Percentiles rank a stretch among this genome's conserved stretches.
Evolutionary conservation across 169 alveolate species (phyloP).

Genomic region (Eimeria brunetti): DNA sequence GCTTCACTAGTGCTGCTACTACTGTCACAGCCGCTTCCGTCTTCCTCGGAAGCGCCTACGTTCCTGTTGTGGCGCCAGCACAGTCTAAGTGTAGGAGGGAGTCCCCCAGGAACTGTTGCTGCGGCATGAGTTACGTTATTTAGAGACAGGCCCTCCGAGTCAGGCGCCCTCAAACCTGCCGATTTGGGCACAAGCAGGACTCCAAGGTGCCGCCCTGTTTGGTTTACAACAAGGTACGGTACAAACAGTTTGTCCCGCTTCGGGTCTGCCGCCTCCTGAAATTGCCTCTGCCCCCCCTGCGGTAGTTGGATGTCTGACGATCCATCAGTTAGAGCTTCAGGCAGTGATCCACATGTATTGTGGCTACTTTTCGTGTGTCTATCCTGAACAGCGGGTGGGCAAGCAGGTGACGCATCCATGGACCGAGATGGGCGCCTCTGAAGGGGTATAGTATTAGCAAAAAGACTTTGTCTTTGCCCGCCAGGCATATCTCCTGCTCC

Average conservation of each 20-base stretch:
- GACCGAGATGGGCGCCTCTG: conserved; percentile 38
- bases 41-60: background rate
- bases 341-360: background rate
- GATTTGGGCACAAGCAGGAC: conserved; percentile 25
- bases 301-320: background rate
- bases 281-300: conserved; percentile 6
- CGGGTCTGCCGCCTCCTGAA: conserved; percentile 26
- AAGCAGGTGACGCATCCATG: background rate
- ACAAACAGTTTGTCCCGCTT: conserved; percentile 42
- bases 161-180: background rate
- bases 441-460: background rate
- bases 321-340: background rate
- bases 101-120: conserved; percentile 4
- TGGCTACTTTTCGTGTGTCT: background rate
- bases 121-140: background rate
- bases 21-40: conserved; percentile 36
- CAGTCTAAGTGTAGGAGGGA: conserved; percentile 26
- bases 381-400: background rate
- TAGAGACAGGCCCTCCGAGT: background rate
- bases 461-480: background rate
- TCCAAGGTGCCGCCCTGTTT: conserved; percentile 74
- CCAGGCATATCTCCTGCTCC: background rate
- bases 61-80: conserved; percentile 49
- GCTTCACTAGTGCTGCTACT: conserved; percentile 61
- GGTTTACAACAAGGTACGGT: conserved; percentile 67